A percentile compares a stretch with the other conserved stretches of the same genome.
Conservation (phyloP, 306 rosid species). For the Fragaria ananassa region DNA sequence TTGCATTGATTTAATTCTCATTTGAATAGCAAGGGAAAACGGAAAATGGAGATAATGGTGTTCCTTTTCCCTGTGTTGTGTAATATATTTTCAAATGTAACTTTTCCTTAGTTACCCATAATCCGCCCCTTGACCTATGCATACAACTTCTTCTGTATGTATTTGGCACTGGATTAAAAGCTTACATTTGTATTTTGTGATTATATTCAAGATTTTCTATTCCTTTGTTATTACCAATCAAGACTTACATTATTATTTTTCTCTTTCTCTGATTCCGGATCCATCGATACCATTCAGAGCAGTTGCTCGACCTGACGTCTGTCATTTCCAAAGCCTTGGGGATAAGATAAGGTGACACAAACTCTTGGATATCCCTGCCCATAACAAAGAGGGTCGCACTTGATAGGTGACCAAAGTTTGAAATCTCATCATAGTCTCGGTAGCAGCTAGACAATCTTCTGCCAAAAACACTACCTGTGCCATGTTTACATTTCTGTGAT, state of each 20-base stretch:
- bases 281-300: neutral
- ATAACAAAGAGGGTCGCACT: neutral
- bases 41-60: conserved; percentile 44
- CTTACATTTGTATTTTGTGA: conserved; percentile 2
- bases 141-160: conserved; percentile 8
- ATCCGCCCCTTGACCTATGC: conserved; percentile 35
- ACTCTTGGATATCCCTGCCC: too few species aligned
- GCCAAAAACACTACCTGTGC: too few species aligned
- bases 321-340: neutral
- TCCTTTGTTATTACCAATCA: neutral
- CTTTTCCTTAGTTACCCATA: conserved; percentile 29
- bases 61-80: conserved; percentile 26
- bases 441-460: too few species aligned
- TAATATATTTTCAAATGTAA: conserved; percentile 29
- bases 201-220: neutral
- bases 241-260: neutral
- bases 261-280: neutral
- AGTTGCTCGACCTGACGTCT: neutral
- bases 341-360: neutral
- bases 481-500: too few species aligned
- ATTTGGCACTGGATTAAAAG: neutral
- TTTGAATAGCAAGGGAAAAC: conserved; percentile 25
- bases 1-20: conserved; percentile 37
- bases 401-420: neutral
- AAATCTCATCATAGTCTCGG: too few species aligned